Conservation (phyloP, 108 stramenopile species). For the Discostella pseudostelligera region DNA sequence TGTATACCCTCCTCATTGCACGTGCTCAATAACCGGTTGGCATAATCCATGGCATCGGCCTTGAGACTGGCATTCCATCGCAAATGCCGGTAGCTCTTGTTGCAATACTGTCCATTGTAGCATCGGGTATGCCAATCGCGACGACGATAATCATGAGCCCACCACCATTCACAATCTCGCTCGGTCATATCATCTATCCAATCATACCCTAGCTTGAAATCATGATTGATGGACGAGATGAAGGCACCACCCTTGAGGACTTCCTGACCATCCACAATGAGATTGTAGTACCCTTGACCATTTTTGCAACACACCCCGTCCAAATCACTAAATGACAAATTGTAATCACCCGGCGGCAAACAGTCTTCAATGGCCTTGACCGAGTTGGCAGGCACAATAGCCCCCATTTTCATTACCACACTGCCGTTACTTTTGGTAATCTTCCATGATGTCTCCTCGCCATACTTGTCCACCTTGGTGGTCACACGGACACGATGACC, state of each 20-base stretch:
- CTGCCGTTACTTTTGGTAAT: background rate
- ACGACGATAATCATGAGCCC: slow-evolving; percentile 19
- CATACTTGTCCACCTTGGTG: slow-evolving; percentile 15
- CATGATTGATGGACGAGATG: background rate
- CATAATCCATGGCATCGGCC: slow-evolving; percentile 17
- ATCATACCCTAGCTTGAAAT: background rate
- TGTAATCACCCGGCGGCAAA: background rate
- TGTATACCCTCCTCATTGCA: slow-evolving; percentile 14
- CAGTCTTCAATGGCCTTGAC: slow-evolving; percentile 7
- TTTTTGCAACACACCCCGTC: slow-evolving; percentile 9
- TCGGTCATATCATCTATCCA: background rate
- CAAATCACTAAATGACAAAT: background rate
- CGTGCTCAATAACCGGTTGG: background rate
- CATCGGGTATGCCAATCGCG: slow-evolving; percentile 21
- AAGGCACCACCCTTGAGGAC: slow-evolving; percentile 3
- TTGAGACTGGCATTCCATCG: slow-evolving; percentile 14
- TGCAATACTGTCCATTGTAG: slow-evolving; percentile 12
- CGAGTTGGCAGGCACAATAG: background rate
- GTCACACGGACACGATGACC: slow-evolving; percentile 6
- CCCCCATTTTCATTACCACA: slow-evolving; percentile 4
- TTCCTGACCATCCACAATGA: slow-evolving; percentile 8
- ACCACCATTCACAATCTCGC: slow-evolving; percentile 12
- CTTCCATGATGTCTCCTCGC: slow-evolving; percentile 3
- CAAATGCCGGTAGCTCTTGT: slow-evolving; percentile 13
- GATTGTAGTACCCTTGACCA: background rate